phyloP scores from a whole-genome alignment of 768 basidiomycete genomes.

The Suillus paluster region DNA sequence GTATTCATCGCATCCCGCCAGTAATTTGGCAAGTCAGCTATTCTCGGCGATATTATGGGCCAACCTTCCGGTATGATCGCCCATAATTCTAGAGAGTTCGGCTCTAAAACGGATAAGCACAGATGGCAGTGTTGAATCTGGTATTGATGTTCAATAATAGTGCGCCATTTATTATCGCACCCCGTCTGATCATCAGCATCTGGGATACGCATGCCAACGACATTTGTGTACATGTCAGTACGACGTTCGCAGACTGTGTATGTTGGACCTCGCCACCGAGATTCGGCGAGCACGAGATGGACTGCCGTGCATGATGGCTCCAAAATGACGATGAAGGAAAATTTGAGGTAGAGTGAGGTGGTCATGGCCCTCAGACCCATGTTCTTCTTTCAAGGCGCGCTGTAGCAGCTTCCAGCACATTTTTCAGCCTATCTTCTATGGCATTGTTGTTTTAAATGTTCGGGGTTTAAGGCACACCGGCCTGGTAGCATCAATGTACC shows the following conservation, averaged over 20 bases:
- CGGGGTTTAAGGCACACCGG: no score
- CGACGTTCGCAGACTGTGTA: not conserved
- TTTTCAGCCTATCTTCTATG: no score
- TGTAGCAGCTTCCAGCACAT: no score
- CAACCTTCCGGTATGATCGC: not conserved
- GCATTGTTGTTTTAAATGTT: no score
- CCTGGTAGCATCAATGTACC: no score
- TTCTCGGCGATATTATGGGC: not conserved
- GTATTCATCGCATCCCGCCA: not conserved
- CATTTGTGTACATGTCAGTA: not conserved
- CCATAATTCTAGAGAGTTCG: not conserved
- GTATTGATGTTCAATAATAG: not conserved
- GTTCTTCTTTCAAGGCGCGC: no score
- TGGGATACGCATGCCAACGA: not conserved
- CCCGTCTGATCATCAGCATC: not conserved
- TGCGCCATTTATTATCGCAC: not conserved
- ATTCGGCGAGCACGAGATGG: not conserved
- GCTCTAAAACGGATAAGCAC: not conserved
- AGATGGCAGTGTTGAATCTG: not conserved
- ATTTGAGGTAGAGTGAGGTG: no score
- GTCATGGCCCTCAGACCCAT: no score
- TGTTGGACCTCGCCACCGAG: not conserved
- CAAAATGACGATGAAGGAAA: no score
- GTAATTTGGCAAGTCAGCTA: not conserved
- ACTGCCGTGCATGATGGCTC: not conserved